Evolutionary conservation across 2,329 filamentous ascomycete species (phyloP).

Genomic region (Penicillium sp.): DNA sequence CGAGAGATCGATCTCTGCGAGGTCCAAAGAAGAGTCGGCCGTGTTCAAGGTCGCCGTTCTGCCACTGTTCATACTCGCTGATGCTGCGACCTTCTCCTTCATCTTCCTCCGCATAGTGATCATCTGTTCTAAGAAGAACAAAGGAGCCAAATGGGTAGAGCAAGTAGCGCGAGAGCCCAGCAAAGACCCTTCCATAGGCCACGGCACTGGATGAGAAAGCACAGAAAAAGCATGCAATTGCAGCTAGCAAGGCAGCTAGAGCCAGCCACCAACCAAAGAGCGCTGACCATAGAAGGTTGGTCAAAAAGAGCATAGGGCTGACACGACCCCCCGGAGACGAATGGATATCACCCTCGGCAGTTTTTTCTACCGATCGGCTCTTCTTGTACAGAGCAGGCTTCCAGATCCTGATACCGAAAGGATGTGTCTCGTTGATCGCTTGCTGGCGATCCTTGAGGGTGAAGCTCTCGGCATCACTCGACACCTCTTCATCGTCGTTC

Average conservation of each 20-base stretch:
- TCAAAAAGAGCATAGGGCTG: conserved; percentile 78
- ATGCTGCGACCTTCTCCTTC: conserved; percentile 95
- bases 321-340: conserved; percentile 88
- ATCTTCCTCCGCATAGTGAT: conserved; percentile 91
- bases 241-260: conserved; percentile 70
- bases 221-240: conserved; percentile 76
- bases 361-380: conserved; percentile 91
- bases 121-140: conserved; percentile 88
- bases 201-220: conserved; percentile 75
- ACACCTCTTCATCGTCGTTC: conserved; percentile 63
- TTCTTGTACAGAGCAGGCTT: conserved; percentile 99
- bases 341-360: conserved; percentile 94
- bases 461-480: conserved; percentile 96
- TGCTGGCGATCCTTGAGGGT: conserved; percentile 95
- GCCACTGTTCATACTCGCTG: conserved; percentile 98
- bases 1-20: conserved; percentile 69
- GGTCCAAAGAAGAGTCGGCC: conserved; percentile 96
- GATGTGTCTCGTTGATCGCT: conserved; percentile 98
- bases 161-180: conserved; percentile 80
- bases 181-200: conserved; percentile 83
- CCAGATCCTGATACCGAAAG: conserved; percentile 98
- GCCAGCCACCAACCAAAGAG: conserved; percentile 97
- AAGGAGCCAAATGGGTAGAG: conserved; percentile 98
- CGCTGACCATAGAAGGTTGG: conserved; percentile 88
- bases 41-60: conserved; percentile 94